phyloP scores from a whole-genome alignment of 2,329 filamentous ascomycete genomes.

The Capronia americana region DNA sequence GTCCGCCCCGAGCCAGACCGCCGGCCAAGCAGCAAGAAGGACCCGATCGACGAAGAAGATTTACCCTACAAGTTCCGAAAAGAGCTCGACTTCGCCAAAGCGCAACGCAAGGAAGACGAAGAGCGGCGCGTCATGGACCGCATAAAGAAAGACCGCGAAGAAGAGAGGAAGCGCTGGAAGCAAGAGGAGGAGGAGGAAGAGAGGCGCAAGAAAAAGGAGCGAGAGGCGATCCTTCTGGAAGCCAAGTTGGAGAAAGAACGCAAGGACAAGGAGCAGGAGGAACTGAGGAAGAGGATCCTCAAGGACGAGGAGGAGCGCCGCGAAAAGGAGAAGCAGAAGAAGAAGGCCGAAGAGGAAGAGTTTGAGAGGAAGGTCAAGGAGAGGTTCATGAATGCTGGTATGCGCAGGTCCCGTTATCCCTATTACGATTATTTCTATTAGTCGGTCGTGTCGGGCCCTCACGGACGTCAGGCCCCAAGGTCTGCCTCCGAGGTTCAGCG shows the following conservation, averaged over 20 bases:
- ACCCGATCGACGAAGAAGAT: slow-evolving; percentile 44
- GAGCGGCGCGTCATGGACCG: slow-evolving; percentile 56
- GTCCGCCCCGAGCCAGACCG: not conserved
- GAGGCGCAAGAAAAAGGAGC: slow-evolving; percentile 42
- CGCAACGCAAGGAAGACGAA: slow-evolving; percentile 47
- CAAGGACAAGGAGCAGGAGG: slow-evolving; percentile 39
- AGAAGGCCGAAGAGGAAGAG: slow-evolving; percentile 59
- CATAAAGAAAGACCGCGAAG: slow-evolving; percentile 44
- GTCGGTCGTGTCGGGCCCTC: not conserved
- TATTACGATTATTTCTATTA: slow-evolving; percentile 19
- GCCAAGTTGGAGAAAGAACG: slow-evolving; percentile 40
- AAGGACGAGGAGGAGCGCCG: slow-evolving; percentile 46
- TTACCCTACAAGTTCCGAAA: slow-evolving; percentile 40
- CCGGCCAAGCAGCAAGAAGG: slow-evolving; percentile 41
- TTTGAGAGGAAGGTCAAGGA: slow-evolving; percentile 50
- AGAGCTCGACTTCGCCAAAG: slow-evolving; percentile 40
- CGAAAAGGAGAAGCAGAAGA: slow-evolving; percentile 57
- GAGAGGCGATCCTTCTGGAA: slow-evolving; percentile 39
- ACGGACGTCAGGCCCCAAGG: not conserved
- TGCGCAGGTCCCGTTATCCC: slow-evolving; percentile 14
- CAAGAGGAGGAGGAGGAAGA: slow-evolving; percentile 40
- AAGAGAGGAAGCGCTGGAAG: slow-evolving; percentile 33
- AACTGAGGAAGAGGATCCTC: slow-evolving; percentile 38
- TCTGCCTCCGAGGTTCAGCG: not conserved
- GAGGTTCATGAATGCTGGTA: slow-evolving; percentile 44